Percentiles rank a stretch among this genome's conserved stretches.
Evolutionary conservation across 2,329 filamentous ascomycete species (phyloP).

Genomic region (Nannizziopsis arthrosporioides): DNA sequence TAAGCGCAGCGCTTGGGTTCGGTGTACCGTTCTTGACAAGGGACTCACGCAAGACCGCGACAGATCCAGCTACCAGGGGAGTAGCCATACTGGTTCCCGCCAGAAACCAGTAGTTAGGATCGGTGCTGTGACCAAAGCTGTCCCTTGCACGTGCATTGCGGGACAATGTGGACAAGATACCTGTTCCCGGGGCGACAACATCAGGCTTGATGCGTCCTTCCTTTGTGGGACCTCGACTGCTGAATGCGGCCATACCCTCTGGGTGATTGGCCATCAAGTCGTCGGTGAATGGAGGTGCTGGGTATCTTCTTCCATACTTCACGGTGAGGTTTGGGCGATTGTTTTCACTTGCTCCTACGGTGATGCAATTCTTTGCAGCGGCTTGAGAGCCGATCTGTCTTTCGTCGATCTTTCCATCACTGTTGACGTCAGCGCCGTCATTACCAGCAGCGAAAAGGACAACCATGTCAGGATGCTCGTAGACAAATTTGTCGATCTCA

Average conservation of each 20-base stretch:
- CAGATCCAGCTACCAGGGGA: constrained; percentile 19
- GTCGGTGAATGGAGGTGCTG: constrained; percentile 9
- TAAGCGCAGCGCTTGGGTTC: constrained; percentile 17
- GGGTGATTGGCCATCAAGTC: constrained; percentile 15
- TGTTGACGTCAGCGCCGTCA: constrained; percentile 12
- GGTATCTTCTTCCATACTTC: constrained; percentile 10
- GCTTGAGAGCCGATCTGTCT: constrained; percentile 17
- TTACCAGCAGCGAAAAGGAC: constrained; percentile 20
- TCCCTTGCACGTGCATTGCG: constrained; percentile 5
- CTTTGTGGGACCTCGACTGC: constrained; percentile 17
- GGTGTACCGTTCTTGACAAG: constrained; percentile 13
- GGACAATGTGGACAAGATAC: constrained; percentile 16
- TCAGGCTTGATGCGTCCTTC: constrained; percentile 19
- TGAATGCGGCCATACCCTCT: constrained; percentile 17
- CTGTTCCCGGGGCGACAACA: constrained; percentile 19
- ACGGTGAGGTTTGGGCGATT: constrained; percentile 15
- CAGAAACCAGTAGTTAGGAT: constrained; percentile 14
- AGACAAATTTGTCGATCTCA: constrained; percentile 18
- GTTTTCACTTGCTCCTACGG: constrained; percentile 20
- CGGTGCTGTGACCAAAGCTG: constrained; percentile 10
- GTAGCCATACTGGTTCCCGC: constrained; percentile 20
- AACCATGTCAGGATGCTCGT: constrained; percentile 18
- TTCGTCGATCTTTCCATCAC: constrained; percentile 14
- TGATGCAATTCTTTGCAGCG: constrained; percentile 21
- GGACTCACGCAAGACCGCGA: constrained; percentile 17